phyloP scores from a whole-genome alignment of 257 asterid genomes.

The Capsicum baccatum region DNA sequence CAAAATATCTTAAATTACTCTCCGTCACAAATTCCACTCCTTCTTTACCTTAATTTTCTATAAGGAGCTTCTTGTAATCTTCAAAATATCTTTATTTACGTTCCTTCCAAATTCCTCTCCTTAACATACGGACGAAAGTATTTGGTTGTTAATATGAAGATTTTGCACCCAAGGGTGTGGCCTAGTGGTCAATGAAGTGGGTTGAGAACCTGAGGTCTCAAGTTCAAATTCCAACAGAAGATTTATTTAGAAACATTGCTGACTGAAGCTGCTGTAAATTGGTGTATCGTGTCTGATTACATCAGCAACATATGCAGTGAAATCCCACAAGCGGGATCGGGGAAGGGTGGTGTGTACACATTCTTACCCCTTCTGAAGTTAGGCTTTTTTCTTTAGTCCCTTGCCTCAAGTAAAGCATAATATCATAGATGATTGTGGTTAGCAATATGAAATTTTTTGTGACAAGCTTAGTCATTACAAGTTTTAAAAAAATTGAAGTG shows the following conservation, averaged over 20 bases:
- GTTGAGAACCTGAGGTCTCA: too few relatives aligned
- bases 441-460: neutral
- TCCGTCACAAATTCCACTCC: neutral
- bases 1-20: neutral
- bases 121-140: neutral
- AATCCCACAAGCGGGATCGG: too few relatives aligned
- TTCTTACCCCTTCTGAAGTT: too few relatives aligned
- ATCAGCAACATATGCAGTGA: too few relatives aligned
- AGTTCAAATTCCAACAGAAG: neutral
- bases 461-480: neutral
- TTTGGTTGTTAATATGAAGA: neutral
- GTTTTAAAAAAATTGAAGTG: neutral
- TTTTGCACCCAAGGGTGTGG: too few relatives aligned
- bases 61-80: neutral
- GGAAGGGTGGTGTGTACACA: too few relatives aligned
- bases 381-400: too few relatives aligned
- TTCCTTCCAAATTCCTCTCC: neutral
- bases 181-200: too few relatives aligned
- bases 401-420: too few relatives aligned
- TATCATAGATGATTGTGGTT: neutral
- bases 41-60: neutral
- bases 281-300: neutral
- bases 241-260: neutral
- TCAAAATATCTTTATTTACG: neutral
- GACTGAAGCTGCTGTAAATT: conserved; percentile 47